Conservation (phyloP, 83 land plant genomes). For the Picea mariana region DNA sequence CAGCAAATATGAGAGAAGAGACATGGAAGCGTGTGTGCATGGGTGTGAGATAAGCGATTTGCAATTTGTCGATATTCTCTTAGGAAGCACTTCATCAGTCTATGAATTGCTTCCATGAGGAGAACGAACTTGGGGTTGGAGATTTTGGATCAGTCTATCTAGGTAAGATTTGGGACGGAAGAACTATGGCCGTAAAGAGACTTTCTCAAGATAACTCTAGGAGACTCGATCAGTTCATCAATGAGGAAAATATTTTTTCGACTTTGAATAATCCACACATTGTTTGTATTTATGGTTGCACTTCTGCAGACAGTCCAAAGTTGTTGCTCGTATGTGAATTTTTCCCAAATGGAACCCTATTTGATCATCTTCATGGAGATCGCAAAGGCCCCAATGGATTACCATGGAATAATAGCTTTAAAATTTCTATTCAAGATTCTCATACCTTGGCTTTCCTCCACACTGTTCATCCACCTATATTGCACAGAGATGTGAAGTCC, state of each 20-base stretch:
- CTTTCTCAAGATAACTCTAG: neutral
- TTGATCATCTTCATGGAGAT: slow-evolving; percentile 14
- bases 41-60: neutral
- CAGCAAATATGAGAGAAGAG: neutral
- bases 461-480: neutral
- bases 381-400: neutral
- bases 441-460: slow-evolving; percentile 19
- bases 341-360: slow-evolving; percentile 55
- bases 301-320: slow-evolving; percentile 34
- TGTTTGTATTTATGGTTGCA: slow-evolving; percentile 69
- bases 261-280: slow-evolving; percentile 66
- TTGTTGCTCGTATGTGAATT: slow-evolving; percentile 69
- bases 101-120: too few relatives aligned
- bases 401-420: slow-evolving; percentile 13
- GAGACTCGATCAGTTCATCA: slow-evolving; percentile 41
- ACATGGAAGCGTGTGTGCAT: neutral
- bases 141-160: too few relatives aligned
- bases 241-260: slow-evolving; percentile 63
- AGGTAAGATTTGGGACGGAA: too few relatives aligned
- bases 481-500: slow-evolving; percentile 24
- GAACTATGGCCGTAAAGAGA: too few relatives aligned
- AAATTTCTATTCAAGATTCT: slow-evolving; percentile 14
- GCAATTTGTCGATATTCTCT: slow-evolving; percentile 22
- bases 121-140: too few relatives aligned
- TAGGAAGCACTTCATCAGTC: slow-evolving; percentile 50